Evolutionary conservation across 1,139 yeast species (phyloP).

Genomic region (Groenewaldozyma sp.): DNA sequence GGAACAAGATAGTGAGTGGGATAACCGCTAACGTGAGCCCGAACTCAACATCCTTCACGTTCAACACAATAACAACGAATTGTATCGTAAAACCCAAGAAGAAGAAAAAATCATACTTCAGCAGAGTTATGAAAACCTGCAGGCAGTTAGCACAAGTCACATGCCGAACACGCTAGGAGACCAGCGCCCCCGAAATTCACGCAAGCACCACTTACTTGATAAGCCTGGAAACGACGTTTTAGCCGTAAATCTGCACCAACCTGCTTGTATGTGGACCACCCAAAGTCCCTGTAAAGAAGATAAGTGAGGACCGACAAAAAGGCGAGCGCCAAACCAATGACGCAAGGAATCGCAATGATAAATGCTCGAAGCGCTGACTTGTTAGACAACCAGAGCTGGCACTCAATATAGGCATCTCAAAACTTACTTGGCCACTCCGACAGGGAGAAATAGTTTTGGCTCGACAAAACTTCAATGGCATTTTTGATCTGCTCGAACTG

Average conservation of each 20-base stretch:
- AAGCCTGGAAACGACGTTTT: slow-evolving; percentile 35
- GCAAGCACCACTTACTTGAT: slow-evolving; percentile 28
- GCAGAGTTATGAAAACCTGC: slow-evolving; percentile 29
- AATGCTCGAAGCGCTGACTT: slow-evolving; percentile 26
- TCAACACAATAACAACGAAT: slow-evolving; percentile 42
- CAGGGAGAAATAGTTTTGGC: slow-evolving; percentile 29
- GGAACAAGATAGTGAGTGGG: slow-evolving; percentile 38
- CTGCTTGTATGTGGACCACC: slow-evolving; percentile 43
- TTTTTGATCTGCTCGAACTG: slow-evolving; percentile 39
- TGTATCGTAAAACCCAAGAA: slow-evolving; percentile 48
- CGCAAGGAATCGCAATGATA: slow-evolving; percentile 40
- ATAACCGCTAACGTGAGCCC: slow-evolving; percentile 42
- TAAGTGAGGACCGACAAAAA: slow-evolving; percentile 31
- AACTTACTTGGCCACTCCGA: slow-evolving; percentile 19
- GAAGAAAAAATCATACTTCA: slow-evolving; percentile 42
- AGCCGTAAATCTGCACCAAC: slow-evolving; percentile 43
- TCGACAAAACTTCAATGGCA: slow-evolving; percentile 22
- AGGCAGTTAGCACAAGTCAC: slow-evolving; percentile 19
- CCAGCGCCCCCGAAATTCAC: not conserved
- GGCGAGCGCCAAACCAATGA: slow-evolving; percentile 36
- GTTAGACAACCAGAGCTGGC: not conserved
- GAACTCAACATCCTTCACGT: slow-evolving; percentile 39
- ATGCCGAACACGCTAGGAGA: not conserved
- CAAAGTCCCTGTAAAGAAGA: slow-evolving; percentile 37
- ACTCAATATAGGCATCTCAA: too few relatives aligned